Conservation (phyloP, 2,329 filamentous ascomycete genomes). For the Pseudocercospora fijiensis region DNA sequence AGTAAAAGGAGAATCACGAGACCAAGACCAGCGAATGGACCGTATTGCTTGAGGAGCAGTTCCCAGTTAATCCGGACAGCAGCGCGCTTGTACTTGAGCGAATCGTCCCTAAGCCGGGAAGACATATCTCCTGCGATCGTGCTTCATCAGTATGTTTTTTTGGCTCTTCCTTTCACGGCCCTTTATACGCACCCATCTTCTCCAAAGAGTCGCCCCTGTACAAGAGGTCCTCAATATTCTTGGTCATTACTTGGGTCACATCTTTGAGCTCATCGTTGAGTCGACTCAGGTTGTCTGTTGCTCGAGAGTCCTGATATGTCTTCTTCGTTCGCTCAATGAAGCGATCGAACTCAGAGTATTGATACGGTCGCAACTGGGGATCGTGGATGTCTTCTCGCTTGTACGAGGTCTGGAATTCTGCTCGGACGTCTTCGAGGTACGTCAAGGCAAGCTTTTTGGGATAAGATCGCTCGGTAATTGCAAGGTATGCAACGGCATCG, state of each 20-base stretch:
- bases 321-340: conserved; percentile 92
- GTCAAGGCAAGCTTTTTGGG: conserved; percentile 98
- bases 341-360: conserved; percentile 96
- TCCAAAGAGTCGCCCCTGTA: conserved; percentile 94
- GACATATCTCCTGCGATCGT: conserved; percentile 26
- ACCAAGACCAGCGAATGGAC: conserved; percentile 77
- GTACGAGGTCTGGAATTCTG: conserved; percentile 89
- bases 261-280: conserved; percentile 96
- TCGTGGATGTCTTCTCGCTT: conserved; percentile 69
- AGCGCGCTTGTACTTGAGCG: conserved; percentile 87
- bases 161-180: conserved; percentile 11
- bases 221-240: conserved; percentile 97
- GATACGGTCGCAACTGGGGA: conserved; percentile 80
- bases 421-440: conserved; percentile 87
- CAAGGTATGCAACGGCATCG: conserved; percentile 81
- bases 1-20: conserved; percentile 83
- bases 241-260: conserved; percentile 99
- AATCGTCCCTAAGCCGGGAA: conserved; percentile 81
- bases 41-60: conserved; percentile 91
- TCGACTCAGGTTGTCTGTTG: conserved; percentile 88
- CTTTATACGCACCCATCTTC: conserved; percentile 82
- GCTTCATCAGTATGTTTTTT: conserved; percentile 8
- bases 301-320: conserved; percentile 89
- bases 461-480: conserved; percentile 90
- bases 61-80: conserved; percentile 99